Evolutionary conservation across 768 basidiomycete species (phyloP).

Genomic region (Termitomyces sp.): DNA sequence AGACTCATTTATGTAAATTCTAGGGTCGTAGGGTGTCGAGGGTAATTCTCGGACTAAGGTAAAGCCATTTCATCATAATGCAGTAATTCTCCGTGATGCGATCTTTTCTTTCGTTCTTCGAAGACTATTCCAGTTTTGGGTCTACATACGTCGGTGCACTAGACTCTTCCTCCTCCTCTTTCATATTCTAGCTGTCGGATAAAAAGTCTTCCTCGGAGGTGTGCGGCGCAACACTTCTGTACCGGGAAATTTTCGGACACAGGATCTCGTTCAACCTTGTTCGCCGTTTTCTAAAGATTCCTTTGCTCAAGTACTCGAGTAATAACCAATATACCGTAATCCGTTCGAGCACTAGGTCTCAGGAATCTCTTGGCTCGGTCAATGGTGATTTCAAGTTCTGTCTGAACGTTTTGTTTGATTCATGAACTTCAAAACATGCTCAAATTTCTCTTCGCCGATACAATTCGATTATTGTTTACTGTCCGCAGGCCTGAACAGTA

Average conservation of each 20-base stretch:
- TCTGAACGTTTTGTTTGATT: background rate
- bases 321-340: background rate
- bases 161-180: background rate
- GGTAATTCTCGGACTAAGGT: constrained; percentile 16
- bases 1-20: background rate
- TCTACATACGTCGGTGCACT: background rate
- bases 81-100: constrained; percentile 12
- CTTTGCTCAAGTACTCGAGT: background rate
- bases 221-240: background rate
- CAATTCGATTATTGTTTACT: background rate
- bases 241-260: background rate
- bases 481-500: background rate
- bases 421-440: background rate
- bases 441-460: background rate
- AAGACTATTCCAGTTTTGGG: background rate
- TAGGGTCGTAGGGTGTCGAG: background rate
- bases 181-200: background rate
- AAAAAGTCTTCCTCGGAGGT: background rate
- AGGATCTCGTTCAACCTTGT: background rate
- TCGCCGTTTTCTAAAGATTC: background rate
- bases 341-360: background rate
- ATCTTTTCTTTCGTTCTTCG: background rate
- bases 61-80: background rate
- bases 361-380: background rate
- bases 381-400: background rate